These are phyloP conservation scores for Acacia confusa DNA, from an alignment of 306 rosid species.

Conservation along the genomic window DNA sequence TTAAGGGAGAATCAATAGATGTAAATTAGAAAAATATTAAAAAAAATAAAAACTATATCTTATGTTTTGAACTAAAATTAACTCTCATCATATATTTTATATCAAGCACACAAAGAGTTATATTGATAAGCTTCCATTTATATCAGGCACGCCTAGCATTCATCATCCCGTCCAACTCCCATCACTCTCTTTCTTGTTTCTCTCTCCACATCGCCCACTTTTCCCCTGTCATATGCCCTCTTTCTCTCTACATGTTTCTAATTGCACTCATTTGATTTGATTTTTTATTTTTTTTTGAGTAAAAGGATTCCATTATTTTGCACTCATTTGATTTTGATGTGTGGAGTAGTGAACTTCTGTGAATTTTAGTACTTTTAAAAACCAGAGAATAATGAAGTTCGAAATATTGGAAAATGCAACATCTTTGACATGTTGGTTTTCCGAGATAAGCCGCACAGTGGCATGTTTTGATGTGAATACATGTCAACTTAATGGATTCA, in stretches of 20 bases:
- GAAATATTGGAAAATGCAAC: conserved; percentile 39
- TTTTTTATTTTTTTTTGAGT: too few relatives aligned
- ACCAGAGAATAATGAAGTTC: conserved; percentile 37
- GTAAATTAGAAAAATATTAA: too few relatives aligned
- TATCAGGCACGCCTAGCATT: conserved; percentile 99
- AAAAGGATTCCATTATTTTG: too few relatives aligned
- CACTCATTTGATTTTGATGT: conserved; percentile 29
- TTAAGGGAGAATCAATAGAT: too few relatives aligned
- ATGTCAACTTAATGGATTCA: conserved; percentile 24
- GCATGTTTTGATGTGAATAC: conserved; percentile 16
- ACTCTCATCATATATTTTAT: too few relatives aligned
- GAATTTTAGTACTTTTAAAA: conserved; percentile 30
- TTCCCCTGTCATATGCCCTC: conserved; percentile 35
- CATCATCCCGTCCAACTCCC: conserved; percentile 82
- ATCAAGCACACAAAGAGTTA: too few relatives aligned
- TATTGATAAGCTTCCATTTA: too few relatives aligned
- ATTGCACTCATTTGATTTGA: too few relatives aligned
- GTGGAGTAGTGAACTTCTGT: conserved; percentile 24
- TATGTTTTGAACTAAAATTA: too few relatives aligned
- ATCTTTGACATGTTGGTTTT: conserved; percentile 27
- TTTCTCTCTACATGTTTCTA: conserved; percentile 47
- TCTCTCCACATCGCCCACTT: conserved; percentile 35
- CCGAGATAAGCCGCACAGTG: conserved; percentile 36
- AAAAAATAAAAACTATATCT: too few relatives aligned
- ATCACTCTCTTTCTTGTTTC: conserved; percentile 36